Conservation (phyloP, 176 grass and related monocot genomes). For the Carex myosuroides region DNA sequence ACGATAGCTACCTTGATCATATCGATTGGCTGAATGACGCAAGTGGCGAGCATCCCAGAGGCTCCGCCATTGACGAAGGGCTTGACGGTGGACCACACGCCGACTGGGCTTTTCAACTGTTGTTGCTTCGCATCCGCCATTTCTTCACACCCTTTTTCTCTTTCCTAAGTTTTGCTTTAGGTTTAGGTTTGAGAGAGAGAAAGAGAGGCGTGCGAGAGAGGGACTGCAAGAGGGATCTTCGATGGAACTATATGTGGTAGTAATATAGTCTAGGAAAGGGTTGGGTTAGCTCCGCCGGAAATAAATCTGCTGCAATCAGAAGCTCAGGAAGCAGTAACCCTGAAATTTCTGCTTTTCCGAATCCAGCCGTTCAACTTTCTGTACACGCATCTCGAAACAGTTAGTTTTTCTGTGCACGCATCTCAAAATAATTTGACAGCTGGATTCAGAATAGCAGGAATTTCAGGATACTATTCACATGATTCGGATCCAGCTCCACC, state of each 20-base stretch:
- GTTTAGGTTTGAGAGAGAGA: not conserved
- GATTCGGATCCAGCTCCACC: not conserved
- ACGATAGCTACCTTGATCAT: slow-evolving; percentile 70
- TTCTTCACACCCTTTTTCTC: slow-evolving; percentile 15
- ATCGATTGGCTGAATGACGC: slow-evolving; percentile 96
- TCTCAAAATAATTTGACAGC: too few relatives aligned
- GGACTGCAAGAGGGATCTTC: not conserved
- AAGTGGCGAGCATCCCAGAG: slow-evolving; percentile 95
- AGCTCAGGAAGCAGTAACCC: too few relatives aligned
- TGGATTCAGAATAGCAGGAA: too few relatives aligned
- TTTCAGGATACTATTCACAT: too few relatives aligned
- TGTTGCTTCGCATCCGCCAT: slow-evolving; percentile 66
- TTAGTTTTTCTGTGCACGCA: too few relatives aligned
- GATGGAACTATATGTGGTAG: slow-evolving; percentile 4
- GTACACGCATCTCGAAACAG: too few relatives aligned
- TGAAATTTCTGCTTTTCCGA: too few relatives aligned
- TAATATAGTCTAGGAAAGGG: not conserved
- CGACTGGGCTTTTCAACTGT: slow-evolving; percentile 27
- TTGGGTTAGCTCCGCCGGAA: not conserved
- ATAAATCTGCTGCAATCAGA: too few relatives aligned
- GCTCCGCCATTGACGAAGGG: slow-evolving; percentile 85
- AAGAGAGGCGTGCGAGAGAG: not conserved
- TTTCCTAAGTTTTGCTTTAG: not conserved
- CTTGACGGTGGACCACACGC: slow-evolving; percentile 64
- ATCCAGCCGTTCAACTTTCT: too few relatives aligned